phyloP scores from a whole-genome alignment of 305 asterid genomes.

The Euphrasia arctica region DNA sequence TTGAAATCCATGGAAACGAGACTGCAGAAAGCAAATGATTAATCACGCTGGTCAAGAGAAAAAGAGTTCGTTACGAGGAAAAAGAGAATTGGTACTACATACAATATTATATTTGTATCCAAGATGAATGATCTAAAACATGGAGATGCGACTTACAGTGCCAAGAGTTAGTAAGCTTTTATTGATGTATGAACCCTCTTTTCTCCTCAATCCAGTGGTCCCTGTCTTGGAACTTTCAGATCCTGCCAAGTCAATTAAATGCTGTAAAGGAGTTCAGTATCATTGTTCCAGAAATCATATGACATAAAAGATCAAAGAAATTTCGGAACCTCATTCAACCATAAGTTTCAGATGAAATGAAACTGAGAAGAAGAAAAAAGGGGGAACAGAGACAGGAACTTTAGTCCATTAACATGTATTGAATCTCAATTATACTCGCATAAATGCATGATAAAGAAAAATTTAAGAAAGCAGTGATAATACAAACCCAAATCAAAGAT shows the following conservation, averaged over 20 bases:
- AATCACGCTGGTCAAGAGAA: constrained; percentile 16
- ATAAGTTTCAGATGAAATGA: constrained; percentile 16
- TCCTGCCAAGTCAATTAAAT: constrained; percentile 91
- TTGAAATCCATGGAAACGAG: constrained; percentile 17
- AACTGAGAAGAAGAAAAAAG: constrained; percentile 18
- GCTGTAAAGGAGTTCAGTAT: constrained; percentile 62
- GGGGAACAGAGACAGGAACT: constrained; percentile 16
- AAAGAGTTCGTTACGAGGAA: background rate
- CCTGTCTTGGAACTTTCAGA: constrained; percentile 88
- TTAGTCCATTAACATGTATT: constrained; percentile 13
- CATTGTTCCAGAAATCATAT: constrained; percentile 22
- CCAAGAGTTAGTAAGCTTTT: constrained; percentile 86
- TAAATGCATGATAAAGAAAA: background rate
- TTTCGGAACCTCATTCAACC: constrained; percentile 25
- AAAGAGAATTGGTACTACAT: constrained; percentile 11
- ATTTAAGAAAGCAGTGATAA: constrained; percentile 1
- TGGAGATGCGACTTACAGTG: constrained; percentile 57
- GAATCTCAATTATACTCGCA: constrained; percentile 13
- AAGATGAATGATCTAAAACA: constrained; percentile 21
- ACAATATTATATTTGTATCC: constrained; percentile 15
- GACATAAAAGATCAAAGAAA: constrained; percentile 15
- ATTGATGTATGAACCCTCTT: constrained; percentile 84
- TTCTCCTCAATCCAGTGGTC: constrained; percentile 79
- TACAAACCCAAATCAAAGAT: constrained; percentile 6
- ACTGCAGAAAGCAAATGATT: constrained; percentile 17